Conservation (phyloP, 2,329 filamentous ascomycete species). For the Raffaelea ambrosiae region DNA sequence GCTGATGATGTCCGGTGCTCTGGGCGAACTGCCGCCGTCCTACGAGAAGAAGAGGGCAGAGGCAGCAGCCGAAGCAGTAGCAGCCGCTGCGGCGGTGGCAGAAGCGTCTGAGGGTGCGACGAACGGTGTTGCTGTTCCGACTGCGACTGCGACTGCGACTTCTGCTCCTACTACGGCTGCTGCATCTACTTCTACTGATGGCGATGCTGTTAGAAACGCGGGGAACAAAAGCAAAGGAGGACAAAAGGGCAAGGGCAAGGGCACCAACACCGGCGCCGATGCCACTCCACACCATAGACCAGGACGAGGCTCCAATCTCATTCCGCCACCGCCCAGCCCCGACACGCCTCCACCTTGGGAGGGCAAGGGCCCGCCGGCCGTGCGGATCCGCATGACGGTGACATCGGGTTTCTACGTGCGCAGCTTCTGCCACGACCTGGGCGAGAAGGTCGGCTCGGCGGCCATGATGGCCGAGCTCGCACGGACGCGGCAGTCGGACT, state of each 20-base stretch:
- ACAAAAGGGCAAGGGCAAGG: no score
- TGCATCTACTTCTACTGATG: background rate
- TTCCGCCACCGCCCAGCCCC: constrained; percentile 37
- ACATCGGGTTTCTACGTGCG: constrained; percentile 96
- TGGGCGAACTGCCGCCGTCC: constrained; percentile 40
- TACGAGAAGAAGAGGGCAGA: background rate
- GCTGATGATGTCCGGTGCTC: constrained; percentile 49
- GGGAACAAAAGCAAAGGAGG: no score
- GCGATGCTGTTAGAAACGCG: no score
- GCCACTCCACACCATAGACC: constrained; percentile 14
- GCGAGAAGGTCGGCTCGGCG: constrained; percentile 69
- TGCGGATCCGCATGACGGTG: constrained; percentile 79
- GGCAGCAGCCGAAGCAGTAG: background rate
- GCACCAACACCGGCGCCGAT: background rate
- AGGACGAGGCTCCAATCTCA: constrained; percentile 43
- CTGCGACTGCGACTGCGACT: background rate
- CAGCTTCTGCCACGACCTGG: constrained; percentile 86
- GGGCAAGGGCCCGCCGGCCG: constrained; percentile 63
- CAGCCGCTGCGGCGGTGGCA: background rate
- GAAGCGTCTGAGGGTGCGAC: no score
- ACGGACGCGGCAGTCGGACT: constrained; percentile 74
- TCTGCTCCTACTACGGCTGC: background rate
- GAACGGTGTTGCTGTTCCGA: no score
- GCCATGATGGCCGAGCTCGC: constrained; percentile 80
- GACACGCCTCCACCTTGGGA: constrained; percentile 47